Conservation (phyloP, 2,329 filamentous ascomycete genomes). For the Aureobasidium subglaciale region DNA sequence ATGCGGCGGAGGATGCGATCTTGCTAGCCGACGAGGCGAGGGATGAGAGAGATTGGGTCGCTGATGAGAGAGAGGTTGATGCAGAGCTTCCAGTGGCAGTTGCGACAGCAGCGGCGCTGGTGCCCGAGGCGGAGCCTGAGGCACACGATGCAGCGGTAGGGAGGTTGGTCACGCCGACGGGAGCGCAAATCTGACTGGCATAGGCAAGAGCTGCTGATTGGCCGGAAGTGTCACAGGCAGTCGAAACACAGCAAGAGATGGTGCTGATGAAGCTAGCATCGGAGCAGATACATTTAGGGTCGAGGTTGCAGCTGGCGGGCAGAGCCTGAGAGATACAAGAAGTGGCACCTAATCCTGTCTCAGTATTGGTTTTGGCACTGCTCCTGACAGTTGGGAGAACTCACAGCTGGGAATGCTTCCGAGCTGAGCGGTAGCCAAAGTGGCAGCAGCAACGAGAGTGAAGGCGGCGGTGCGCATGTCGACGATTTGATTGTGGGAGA, state of each 20-base stretch:
- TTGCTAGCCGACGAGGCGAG: not conserved
- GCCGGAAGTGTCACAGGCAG: slow-evolving; percentile 1
- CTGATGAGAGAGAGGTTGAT: not conserved
- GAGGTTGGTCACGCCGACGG: slow-evolving; percentile 10
- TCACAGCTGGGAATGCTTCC: slow-evolving; percentile 4
- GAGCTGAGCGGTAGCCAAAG: slow-evolving; percentile 1
- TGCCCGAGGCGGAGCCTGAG: not conserved
- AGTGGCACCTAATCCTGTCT: not conserved
- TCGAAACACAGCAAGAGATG: slow-evolving; percentile 13
- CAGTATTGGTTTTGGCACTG: not conserved
- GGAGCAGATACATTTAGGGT: slow-evolving; percentile 9
- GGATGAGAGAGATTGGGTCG: not conserved
- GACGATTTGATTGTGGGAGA: not conserved
- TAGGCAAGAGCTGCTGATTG: slow-evolving; percentile 7
- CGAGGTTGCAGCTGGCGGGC: slow-evolving; percentile 4
- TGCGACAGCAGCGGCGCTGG: not conserved
- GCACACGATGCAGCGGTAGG: slow-evolving; percentile 2
- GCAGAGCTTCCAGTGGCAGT: not conserved
- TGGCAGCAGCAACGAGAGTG: not conserved
- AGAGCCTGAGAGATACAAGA: not conserved
- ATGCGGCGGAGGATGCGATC: not conserved
- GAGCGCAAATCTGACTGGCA: slow-evolving; percentile 6
- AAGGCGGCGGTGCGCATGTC: not conserved
- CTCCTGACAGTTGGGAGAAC: not conserved
- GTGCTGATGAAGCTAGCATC: slow-evolving; percentile 11